These are phyloP conservation scores for Xanthoconium purpureum DNA, from an alignment of 768 basidiomycete genomes.

Conservation along the genomic window DNA sequence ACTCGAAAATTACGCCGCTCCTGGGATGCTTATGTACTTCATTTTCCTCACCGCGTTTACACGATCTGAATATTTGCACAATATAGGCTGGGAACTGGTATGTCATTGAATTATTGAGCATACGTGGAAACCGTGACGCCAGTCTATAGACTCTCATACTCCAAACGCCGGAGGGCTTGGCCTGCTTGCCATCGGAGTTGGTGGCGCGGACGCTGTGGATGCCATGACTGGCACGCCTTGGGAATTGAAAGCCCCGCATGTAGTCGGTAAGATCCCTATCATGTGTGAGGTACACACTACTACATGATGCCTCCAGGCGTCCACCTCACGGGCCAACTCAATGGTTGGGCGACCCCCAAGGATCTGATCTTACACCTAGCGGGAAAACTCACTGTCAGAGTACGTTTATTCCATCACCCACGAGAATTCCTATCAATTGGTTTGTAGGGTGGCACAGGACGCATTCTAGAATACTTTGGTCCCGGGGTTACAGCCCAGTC, in stretches of 20 bases:
- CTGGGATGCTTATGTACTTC: constrained; percentile 84
- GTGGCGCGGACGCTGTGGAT: constrained; percentile 97
- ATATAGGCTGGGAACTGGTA: constrained; percentile 78
- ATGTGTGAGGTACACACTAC: background rate
- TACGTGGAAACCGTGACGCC: background rate
- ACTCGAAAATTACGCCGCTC: constrained; percentile 95
- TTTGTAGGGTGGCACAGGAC: constrained; percentile 86
- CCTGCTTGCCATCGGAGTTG: constrained; percentile 96
- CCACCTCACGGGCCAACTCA: constrained; percentile 82
- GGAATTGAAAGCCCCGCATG: constrained; percentile 90
- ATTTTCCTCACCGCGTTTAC: constrained; percentile 3
- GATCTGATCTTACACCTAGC: constrained; percentile 94
- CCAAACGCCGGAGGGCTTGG: constrained; percentile 98
- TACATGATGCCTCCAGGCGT: constrained; percentile 51
- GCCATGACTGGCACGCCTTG: constrained; percentile 98
- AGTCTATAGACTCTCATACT: constrained; percentile 83
- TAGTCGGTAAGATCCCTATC: constrained; percentile 55
- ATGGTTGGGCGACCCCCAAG: constrained; percentile 93
- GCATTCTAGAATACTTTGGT: constrained; percentile 96
- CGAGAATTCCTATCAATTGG: background rate
- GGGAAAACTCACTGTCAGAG: constrained; percentile 89
- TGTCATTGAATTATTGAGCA: constrained; percentile 7
- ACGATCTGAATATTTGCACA: constrained; percentile 1
- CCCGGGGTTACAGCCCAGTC: constrained; percentile 87
- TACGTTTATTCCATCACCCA: constrained; percentile 37